Conservation (phyloP, 306 rosid genomes). For the Ormosia semicastrata region DNA sequence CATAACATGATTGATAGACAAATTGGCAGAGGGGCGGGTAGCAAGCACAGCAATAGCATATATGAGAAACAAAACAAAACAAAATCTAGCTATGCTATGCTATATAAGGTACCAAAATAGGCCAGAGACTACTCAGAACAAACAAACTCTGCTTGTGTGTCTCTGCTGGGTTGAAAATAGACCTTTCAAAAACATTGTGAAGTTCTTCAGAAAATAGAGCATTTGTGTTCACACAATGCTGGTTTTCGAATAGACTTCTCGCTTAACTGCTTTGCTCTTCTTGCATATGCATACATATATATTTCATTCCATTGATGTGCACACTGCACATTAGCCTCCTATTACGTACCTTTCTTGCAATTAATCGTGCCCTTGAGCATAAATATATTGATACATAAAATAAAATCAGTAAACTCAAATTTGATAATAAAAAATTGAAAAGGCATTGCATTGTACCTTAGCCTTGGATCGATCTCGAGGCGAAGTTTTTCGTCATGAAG, state of each 20-base stretch:
- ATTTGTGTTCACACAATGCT: slow-evolving; percentile 30
- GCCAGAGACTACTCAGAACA: slow-evolving; percentile 35
- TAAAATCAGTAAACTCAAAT: no score
- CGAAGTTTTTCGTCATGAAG: no score
- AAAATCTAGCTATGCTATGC: slow-evolving; percentile 27
- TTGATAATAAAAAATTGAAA: no score
- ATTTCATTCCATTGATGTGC: not conserved
- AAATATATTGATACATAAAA: no score
- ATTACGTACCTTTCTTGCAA: not conserved
- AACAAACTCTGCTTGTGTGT: slow-evolving; percentile 51
- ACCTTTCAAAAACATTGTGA: slow-evolving; percentile 45
- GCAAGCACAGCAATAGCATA: slow-evolving; percentile 20
- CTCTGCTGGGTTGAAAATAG: slow-evolving; percentile 52
- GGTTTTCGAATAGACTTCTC: slow-evolving; percentile 50
- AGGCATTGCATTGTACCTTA: no score
- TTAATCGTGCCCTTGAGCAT: not conserved
- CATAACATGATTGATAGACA: slow-evolving; percentile 36
- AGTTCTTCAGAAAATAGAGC: slow-evolving; percentile 31
- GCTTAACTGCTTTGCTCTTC: not conserved
- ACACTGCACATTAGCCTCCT: not conserved
- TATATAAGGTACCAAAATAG: slow-evolving; percentile 29
- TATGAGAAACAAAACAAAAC: slow-evolving; percentile 33
- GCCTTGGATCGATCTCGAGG: no score
- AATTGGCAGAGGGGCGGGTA: slow-evolving; percentile 21
- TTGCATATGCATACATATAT: no score